Evolutionary conservation across 805 yeast genomes (phyloP).

Genomic region (Spathaspora girioi): DNA sequence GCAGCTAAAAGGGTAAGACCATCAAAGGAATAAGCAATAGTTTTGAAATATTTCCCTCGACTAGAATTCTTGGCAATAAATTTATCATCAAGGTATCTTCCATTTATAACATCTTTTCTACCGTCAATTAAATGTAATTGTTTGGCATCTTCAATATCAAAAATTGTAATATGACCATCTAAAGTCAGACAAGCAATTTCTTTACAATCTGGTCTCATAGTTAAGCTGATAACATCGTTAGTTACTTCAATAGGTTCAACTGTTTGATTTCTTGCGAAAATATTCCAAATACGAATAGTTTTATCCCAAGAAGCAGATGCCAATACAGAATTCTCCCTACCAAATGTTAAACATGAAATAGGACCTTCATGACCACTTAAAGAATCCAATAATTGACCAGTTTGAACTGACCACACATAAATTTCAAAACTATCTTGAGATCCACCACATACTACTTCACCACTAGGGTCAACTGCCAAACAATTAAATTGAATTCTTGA

Average conservation of each 20-base stretch:
- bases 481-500: slow-evolving; percentile 82
- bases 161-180: slow-evolving; percentile 81
- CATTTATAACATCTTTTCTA: slow-evolving; percentile 78
- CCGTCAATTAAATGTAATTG: slow-evolving; percentile 85
- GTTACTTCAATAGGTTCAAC: slow-evolving; percentile 88
- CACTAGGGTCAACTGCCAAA: slow-evolving; percentile 94
- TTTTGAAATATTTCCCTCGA: slow-evolving; percentile 78
- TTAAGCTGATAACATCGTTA: slow-evolving; percentile 77
- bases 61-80: slow-evolving; percentile 78
- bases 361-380: slow-evolving; percentile 96
- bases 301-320: slow-evolving; percentile 97
- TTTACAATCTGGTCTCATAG: slow-evolving; percentile 91
- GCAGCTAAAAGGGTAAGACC: slow-evolving; percentile 87
- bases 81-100: slow-evolving; percentile 78
- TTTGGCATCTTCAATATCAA: slow-evolving; percentile 77
- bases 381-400: slow-evolving; percentile 84
- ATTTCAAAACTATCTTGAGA: slow-evolving; percentile 86
- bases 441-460: slow-evolving; percentile 95
- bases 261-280: slow-evolving; percentile 79
- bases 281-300: slow-evolving; percentile 88
- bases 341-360: slow-evolving; percentile 81
- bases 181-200: slow-evolving; percentile 83
- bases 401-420: slow-evolving; percentile 96
- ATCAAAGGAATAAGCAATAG: slow-evolving; percentile 83
- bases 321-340: slow-evolving; percentile 67